phyloP scores from a whole-genome alignment of 2,329 filamentous ascomycete species.

The Colletotrichum chrysophilum region DNA sequence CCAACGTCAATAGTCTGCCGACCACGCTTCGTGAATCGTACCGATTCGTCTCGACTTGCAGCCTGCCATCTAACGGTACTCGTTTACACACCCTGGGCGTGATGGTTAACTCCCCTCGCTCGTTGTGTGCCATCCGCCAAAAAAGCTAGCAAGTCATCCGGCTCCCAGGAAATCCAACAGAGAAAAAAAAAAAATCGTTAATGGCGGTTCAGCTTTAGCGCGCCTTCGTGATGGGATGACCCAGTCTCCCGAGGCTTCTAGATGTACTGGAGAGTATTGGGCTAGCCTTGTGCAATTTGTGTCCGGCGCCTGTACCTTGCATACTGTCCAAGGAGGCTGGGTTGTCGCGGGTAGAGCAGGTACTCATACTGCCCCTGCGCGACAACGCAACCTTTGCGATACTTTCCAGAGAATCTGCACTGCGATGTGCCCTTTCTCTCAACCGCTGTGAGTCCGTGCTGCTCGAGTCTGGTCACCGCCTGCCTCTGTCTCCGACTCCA shows the following conservation, averaged over 20 bases:
- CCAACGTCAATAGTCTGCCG: neutral
- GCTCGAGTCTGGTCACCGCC: neutral
- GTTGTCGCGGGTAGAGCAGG: conserved; percentile 12
- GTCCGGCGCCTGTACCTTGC: conserved; percentile 19
- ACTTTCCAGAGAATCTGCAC: neutral
- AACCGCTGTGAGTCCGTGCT: neutral
- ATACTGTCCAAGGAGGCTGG: conserved; percentile 13
- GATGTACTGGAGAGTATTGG: conserved; percentile 9
- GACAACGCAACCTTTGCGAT: neutral
- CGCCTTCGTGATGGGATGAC: conserved; percentile 5
- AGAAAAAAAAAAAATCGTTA: neutral
- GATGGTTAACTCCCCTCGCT: neutral
- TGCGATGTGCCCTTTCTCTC: neutral
- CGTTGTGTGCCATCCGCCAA: neutral
- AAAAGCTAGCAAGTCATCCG: conserved; percentile 8
- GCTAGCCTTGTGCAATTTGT: conserved; percentile 21
- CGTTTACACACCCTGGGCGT: neutral
- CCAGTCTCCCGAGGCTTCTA: conserved; percentile 16
- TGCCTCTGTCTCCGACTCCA: neutral
- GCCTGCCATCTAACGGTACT: neutral
- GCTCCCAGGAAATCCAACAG: neutral
- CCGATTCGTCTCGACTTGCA: neutral
- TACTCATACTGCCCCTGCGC: neutral
- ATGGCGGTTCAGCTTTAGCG: conserved; percentile 13
- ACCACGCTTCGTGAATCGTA: neutral